Base-by-base conservation (phyloP, 805 yeast genomes). In the Kodamaea neixiangensis region DNA sequence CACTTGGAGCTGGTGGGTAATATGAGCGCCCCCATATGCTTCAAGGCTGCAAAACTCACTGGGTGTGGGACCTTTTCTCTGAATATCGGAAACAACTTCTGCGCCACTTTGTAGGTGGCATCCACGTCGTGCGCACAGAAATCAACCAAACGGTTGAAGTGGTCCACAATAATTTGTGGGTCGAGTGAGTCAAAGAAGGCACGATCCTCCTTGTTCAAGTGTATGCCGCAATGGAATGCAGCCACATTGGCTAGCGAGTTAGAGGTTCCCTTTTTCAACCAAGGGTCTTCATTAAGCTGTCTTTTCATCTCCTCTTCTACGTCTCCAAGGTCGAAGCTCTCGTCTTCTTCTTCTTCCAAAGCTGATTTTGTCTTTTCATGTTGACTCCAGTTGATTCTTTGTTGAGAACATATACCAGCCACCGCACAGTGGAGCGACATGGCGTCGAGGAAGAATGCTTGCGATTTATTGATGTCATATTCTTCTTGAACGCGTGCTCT, bases 341-440 rank as follows among this genome's bases (percentile, higher is more conserved):
- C 59, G 1, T 60, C 61, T 31, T 54, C 54, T 2, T 48, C 25
- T 40, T 53, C 54, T 18, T 50, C 57, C 17, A 57, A 56, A 6
- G 51, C 58, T n/a, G 57, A 56, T 37, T 62, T 59, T 44, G 66
- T 69, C 54, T 77, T 84, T 39, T 71, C 76, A 58, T 79, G 83
- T 53, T 80, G 83, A 58, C 80, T 65, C 88, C 94, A 94, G 14
- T 79, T 76, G 0, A 90, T 86, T 54, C 98, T 69, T 62, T 94
- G 99, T 58, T 89, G 83, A 2, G 97, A 89, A 65, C 97, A 89
- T 80, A 94, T 86, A 0, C 99, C 99, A 46, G 86, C 82, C 0
- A 85, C 81, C 1, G 98, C 96, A 31, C 92, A 82, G 67, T 94
- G 99, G 15, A 94, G 70, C 1, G 97, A 86, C 91, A 93, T 88